phyloP scores from a whole-genome alignment of 129 eudicot species.

The Flaveria trinervia region DNA sequence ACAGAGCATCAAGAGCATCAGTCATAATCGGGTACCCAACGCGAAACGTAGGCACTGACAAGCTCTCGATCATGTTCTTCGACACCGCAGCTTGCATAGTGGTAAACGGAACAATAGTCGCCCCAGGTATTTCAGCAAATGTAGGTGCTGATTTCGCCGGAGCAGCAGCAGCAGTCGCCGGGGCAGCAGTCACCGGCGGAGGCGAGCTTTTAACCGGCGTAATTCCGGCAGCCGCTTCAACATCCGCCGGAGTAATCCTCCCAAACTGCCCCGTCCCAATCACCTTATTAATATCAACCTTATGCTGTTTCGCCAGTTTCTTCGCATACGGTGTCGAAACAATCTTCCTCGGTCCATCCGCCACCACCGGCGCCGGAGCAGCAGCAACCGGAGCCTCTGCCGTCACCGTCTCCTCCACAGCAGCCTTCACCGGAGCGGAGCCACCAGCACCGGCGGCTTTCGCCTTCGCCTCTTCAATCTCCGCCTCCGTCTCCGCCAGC shows the following conservation, averaged over 20 bases:
- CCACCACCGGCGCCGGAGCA: constrained; percentile 16
- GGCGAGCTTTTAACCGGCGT: constrained; percentile 34
- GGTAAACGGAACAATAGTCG: constrained; percentile 73
- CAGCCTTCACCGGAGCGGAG: constrained; percentile 16
- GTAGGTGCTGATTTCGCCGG: constrained; percentile 40
- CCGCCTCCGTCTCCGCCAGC: constrained; percentile 77
- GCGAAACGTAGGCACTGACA: constrained; percentile 80
- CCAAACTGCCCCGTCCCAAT: constrained; percentile 95
- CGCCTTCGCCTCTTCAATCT: constrained; percentile 71
- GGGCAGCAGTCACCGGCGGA: constrained; percentile 22
- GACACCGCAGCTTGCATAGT: constrained; percentile 90
- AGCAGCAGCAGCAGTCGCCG: constrained; percentile 36
- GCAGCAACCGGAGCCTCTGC: neutral
- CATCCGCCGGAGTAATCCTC: constrained; percentile 82
- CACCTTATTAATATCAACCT: constrained; percentile 66
- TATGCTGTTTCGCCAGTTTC: constrained; percentile 96
- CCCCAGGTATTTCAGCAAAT: constrained; percentile 73
- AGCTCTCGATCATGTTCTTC: constrained; percentile 88
- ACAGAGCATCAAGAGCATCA: constrained; percentile 81
- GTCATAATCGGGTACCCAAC: constrained; percentile 85
- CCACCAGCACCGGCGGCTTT: constrained; percentile 41
- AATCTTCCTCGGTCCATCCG: constrained; percentile 52
- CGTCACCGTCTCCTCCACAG: neutral
- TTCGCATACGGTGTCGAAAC: constrained; percentile 86
- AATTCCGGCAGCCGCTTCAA: constrained; percentile 90